Percentiles rank a stretch among this genome's conserved stretches.
These are phyloP conservation scores for Fusarium lyarnte DNA, from an alignment of 2,329 filamentous ascomycete species.

Conservation along the genomic window DNA sequence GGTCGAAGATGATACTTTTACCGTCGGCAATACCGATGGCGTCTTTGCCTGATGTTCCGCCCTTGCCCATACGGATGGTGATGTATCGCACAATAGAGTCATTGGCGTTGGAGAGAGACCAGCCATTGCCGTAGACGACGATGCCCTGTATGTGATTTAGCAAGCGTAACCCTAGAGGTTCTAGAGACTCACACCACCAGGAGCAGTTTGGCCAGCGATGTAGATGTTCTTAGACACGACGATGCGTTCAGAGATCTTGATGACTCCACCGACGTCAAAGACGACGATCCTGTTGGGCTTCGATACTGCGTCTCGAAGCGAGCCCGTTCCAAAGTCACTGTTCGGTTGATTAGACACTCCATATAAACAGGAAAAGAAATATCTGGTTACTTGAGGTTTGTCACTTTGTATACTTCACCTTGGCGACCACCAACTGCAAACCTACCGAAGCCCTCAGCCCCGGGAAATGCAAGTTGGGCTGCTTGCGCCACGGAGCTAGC, in stretches of 20 bases:
- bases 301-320: slow-evolving; percentile 52
- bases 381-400: slow-evolving; percentile 45
- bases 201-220: slow-evolving; percentile 60
- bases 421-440: slow-evolving; percentile 48
- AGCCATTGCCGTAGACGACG: slow-evolving; percentile 64
- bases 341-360: neutral
- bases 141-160: slow-evolving; percentile 47
- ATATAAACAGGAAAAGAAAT: rapidly evolving
- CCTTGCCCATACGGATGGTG: slow-evolving; percentile 62
- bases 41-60: slow-evolving; percentile 62
- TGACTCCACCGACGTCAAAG: slow-evolving; percentile 59
- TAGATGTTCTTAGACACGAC: slow-evolving; percentile 57
- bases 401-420: slow-evolving; percentile 50
- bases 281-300: slow-evolving; percentile 56
- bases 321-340: slow-evolving; percentile 50
- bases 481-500: slow-evolving; percentile 3
- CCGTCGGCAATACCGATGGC: slow-evolving; percentile 63
- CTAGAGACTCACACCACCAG: slow-evolving; percentile 52
- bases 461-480: slow-evolving; percentile 47
- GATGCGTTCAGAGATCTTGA: slow-evolving; percentile 56
- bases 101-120: slow-evolving; percentile 62
- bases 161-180: neutral
- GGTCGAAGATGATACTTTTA: slow-evolving; percentile 65
- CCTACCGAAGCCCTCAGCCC: slow-evolving; percentile 47
- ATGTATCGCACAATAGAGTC: slow-evolving; percentile 65